Base-by-base conservation (phyloP, 352 stramenopile genomes). In the Phytophthora pseudosyringae region DNA sequence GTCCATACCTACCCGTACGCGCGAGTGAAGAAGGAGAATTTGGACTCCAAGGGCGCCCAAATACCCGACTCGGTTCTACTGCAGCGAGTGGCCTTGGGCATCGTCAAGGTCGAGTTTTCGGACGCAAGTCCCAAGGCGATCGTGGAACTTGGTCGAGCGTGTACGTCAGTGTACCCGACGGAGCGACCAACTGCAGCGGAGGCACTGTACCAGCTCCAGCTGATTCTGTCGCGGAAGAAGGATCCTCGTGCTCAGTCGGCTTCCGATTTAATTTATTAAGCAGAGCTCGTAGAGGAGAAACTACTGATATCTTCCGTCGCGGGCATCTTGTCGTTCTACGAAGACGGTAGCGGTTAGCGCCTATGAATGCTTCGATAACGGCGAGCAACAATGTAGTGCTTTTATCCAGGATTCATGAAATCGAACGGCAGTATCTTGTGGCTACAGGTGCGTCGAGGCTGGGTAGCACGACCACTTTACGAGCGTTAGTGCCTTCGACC, bases 171-270 rank as follows among this genome's bases (percentile, higher is more conserved):
- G 21, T 64, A 74, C 12, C 58, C 67, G 4, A 57, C 46, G 1
- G 49, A 62, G 8, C 44, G 67, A 0, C 67, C 71, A 11, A 74
- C 40, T 5, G 67, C 71, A 28, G 67, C 67, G 7, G 46, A 76
- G 25, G 40, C 69, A 12, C 52, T 78, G 28, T 71, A 66, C 38
- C 48, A 52, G 10, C 67, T 76, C 5, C 71, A 78, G 36, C 33
- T 47, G 44, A 64, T 69, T 47, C 32, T 68, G 1, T 63, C 44
- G n/a, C 18, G n/a, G 21, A 47, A 47, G 39, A 63, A 54, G 5
- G 11, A 8, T 32, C 10, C 26, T 29, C 39, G 43, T 35, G 16
- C 31, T 44, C 45, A 64, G 36, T 44, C 29, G 8, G 26, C n/a
- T 44, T 40, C 21, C 9, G 5, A 40, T 32, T 1, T 44, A 57